These are phyloP conservation scores for Keithomyces neogunnii DNA, from an alignment of 2,329 filamentous ascomycete species.

Conservation along the genomic window DNA sequence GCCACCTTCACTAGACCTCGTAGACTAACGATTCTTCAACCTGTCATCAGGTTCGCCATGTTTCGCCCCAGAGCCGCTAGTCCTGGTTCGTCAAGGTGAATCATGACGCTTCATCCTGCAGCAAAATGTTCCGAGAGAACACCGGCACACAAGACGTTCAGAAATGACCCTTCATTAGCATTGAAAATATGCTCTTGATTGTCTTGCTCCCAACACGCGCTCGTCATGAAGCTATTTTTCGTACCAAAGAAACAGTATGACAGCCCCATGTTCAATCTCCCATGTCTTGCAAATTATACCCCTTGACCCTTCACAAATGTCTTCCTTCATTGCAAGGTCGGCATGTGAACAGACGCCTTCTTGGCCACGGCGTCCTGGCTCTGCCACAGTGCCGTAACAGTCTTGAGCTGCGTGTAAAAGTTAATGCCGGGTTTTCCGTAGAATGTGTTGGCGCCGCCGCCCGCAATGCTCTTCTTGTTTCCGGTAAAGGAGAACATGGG, in stretches of 20 bases:
- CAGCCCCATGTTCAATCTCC: background rate
- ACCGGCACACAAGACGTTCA: no score
- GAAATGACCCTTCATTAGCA: no score
- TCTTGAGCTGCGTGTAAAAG: constrained; percentile 98
- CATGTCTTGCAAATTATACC: background rate
- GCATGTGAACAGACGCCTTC: constrained; percentile 87
- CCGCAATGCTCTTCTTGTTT: constrained; percentile 85
- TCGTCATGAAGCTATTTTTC: background rate
- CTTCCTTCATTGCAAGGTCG: constrained; percentile 35
- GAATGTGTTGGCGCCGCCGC: constrained; percentile 86
- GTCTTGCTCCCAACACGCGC: background rate
- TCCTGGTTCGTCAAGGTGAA: no score
- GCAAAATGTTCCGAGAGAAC: no score
- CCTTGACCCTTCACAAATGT: background rate
- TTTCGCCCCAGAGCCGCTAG: no score
- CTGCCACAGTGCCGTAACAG: constrained; percentile 87
- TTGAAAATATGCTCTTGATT: no score
- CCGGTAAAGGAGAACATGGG: constrained; percentile 67
- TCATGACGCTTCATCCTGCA: no score
- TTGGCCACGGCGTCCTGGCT: constrained; percentile 75
- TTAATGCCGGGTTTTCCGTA: constrained; percentile 88
- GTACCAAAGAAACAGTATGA: background rate
- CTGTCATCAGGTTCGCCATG: no score
- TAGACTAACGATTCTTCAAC: no score
- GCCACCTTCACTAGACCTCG: no score